Base-by-base conservation (phyloP, 257 asterid species). In the Lantana camara region DNA sequence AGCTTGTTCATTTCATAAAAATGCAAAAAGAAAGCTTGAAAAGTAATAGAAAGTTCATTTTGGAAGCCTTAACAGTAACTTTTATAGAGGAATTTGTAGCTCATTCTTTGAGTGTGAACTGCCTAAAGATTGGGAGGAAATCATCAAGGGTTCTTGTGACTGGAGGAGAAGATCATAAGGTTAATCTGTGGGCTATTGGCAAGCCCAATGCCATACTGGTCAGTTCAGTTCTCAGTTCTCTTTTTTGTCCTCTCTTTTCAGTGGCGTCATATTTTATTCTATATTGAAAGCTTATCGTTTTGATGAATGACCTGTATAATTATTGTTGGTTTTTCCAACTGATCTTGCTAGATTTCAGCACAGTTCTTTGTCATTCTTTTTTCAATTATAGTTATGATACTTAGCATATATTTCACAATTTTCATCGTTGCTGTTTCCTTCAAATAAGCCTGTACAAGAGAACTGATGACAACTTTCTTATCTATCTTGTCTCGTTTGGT, bases 81-180 rank as follows among this genome's bases (percentile, higher is more conserved):
- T 55, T 38, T 6, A 37, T 67, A 93, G 99, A 93, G 99, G 99
- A 93, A 82, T 93, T 93, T 71, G 99, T 93, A 73, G 99, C 99
- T 38, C 99, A 93, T 84, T 84, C 99, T 45, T 82, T 71, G 76
- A 87, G 90, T 72, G 99, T 93, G 19, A 93, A 93, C 81, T 90
- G 99, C 83, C 81, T 93, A 60, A 93, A 93, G 83, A 90, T 93
- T 46, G 99, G 99, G 74, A 80, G 97, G 75, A 90, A 85, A 71
- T 85, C 97, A 46, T 87, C 96, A 46, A 76, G 99, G 83, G 95
- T 93, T 81, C 95, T 93, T 64, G 90, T 93, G 66, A 93, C 99
- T 11, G 99, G 99, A 63, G 99, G 99, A 62, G 99, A 93, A 85
- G 99, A 93, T 84, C 97, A 93, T 72, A 90, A 90, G 77, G 99